Percentiles rank a stretch among this genome's conserved stretches.
Conservation (phyloP, 129 eudicot species). For the Chrysanthemum seticuspe region DNA sequence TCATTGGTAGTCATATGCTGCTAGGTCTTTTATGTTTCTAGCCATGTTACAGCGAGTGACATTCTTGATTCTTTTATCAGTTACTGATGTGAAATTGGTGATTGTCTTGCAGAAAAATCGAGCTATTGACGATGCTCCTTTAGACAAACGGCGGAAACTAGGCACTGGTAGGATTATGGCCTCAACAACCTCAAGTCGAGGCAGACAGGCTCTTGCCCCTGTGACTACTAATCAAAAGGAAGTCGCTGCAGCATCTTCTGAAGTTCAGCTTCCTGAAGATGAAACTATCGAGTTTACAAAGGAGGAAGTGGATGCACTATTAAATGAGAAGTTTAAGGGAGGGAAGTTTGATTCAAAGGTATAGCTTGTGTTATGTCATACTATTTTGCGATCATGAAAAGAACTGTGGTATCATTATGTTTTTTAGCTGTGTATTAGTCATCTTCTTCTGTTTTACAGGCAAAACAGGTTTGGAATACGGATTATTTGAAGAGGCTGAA, state of each 20-base stretch:
- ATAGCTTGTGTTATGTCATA: neutral
- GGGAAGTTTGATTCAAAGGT: slow-evolving; percentile 61
- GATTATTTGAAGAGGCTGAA: slow-evolving; percentile 44
- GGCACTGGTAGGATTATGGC: slow-evolving; percentile 33
- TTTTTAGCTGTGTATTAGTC: neutral
- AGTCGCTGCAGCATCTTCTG: slow-evolving; percentile 29
- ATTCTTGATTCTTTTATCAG: too few relatives aligned
- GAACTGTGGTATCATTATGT: neutral
- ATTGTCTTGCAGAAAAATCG: too few relatives aligned
- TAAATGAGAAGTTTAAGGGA: slow-evolving; percentile 48
- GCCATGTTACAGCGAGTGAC: too few relatives aligned
- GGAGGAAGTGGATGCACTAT: slow-evolving; percentile 49
- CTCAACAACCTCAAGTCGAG: slow-evolving; percentile 45
- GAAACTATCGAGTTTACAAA: slow-evolving; percentile 34
- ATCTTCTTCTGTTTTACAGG: slow-evolving; percentile 26
- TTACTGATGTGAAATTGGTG: too few relatives aligned
- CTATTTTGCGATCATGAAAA: neutral
- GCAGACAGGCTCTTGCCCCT: slow-evolving; percentile 39
- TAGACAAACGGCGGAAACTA: too few relatives aligned
- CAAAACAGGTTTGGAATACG: slow-evolving; percentile 39
- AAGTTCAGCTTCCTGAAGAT: slow-evolving; percentile 33
- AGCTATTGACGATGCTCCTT: too few relatives aligned
- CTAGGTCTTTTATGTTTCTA: too few relatives aligned
- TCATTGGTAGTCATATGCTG: too few relatives aligned
- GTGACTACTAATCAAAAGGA: slow-evolving; percentile 25